Base-by-base conservation (phyloP, 345 rosid genomes). In the Camelina laxa region DNA sequence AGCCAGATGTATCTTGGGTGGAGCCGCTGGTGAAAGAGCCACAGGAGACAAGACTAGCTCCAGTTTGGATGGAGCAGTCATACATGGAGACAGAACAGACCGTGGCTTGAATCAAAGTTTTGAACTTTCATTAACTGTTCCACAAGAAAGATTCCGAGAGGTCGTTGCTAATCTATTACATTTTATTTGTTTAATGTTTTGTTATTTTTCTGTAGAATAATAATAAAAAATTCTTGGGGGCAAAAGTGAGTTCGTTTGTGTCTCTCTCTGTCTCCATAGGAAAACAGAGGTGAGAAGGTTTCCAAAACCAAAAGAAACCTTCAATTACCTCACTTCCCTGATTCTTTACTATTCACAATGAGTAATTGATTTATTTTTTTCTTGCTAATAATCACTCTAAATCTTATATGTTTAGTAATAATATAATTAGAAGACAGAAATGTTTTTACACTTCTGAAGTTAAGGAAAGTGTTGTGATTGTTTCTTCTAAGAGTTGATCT, bases 1-100 rank as follows among this genome's bases (percentile, higher is more conserved):
- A 88, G 80, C 94, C 94, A 15, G 91, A 88, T 27, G 86, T 86
- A 54, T 84, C 96, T 3, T 88, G 97, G 97, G 91, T 87, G 67
- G 89, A 85, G 77, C 81, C 90, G 66, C 57, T 87, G 65, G 94
- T 84, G 31, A 88, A 86, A 82, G 96, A 87, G 77, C 60, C 81
- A 85, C 56, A 35, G 53, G 20, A 55, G 50, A 47, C 80, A 22
- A 77, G 78, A 31, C 39, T 74, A 0, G 88, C 87, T 33, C 87
- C 94, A 6, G 83, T 88, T 55, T 85, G 91, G 96, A 83, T 81
- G 87, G 98, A 90, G 80, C 95, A 90, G 67, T 53, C 88, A 65
- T 87, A 86, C 81, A 85, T 80, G 75, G 97, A 90, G 78, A 90
- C 89, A 82, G 87, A 93, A 84, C 97, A 86, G 80, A 78, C 87